Evolutionary conservation across 2,329 filamentous ascomycete species (phyloP).

Genomic region (Pseudocercospora fijiensis): DNA sequence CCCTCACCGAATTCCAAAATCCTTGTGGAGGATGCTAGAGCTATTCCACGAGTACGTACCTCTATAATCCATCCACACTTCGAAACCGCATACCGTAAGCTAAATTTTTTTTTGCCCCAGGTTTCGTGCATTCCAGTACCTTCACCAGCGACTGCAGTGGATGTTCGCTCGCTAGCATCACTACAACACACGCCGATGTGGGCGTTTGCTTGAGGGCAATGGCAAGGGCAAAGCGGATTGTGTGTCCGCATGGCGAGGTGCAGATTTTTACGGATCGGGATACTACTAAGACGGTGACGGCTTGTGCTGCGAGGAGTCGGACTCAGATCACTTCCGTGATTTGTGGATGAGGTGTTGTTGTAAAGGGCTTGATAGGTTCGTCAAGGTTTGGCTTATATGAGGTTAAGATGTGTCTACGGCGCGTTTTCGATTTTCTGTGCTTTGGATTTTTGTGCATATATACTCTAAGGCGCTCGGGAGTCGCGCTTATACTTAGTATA

Average conservation of each 20-base stretch:
- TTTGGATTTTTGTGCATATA: no score
- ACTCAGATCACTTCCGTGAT: no score
- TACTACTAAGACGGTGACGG: background rate
- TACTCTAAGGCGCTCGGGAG: no score
- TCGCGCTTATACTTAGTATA: no score
- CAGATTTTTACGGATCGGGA: background rate
- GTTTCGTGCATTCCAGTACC: background rate
- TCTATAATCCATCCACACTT: background rate
- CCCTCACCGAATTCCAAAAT: background rate
- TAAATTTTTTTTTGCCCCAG: no score
- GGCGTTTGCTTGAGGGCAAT: background rate
- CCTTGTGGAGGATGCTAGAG: background rate
- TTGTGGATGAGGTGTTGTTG: no score
- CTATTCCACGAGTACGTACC: background rate
- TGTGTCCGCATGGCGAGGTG: background rate
- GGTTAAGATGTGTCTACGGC: no score
- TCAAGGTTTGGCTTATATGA: no score
- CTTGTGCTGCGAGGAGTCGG: background rate
- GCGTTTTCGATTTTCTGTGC: no score
- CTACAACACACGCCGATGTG: background rate
- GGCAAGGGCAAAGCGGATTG: background rate
- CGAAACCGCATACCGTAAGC: no score
- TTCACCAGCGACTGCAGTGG: background rate
- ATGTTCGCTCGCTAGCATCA: background rate
- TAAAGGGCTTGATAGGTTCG: no score